Evolutionary conservation across 2,329 filamentous ascomycete genomes (phyloP), one percentile per base, ranked within the genome.

Genomic region (Westerdykella aurantiaca): DNA sequence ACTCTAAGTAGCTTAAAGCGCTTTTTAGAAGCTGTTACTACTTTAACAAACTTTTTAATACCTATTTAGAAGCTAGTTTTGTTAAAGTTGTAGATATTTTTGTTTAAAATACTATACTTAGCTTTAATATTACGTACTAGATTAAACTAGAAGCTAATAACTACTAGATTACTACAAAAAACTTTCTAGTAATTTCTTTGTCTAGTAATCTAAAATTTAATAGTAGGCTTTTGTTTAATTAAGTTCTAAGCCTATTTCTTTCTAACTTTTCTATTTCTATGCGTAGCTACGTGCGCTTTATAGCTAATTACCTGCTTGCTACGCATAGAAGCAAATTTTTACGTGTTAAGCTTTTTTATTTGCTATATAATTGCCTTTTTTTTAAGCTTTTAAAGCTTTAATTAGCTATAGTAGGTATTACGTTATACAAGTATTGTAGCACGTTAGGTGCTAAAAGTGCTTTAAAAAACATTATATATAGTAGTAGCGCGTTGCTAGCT

Each of bases 61-160:
- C 51, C 49, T 14, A 51, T 51, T 34, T 18, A 14, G 35, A 51
- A 51, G 43, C 46, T 38, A 43, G 46, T 51, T 38, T 51, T 41
- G 25, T 48, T 25, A 35, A 48, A 46, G 41, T 50, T 50, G 31
- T 48, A 48, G 18, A 33, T 47, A 42, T 51, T 44, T 37, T 43
- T 22, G 38, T 50, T 41, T 22, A 42, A 38, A 31, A 52, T 52
- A 9, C 50, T 33, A 23, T 47, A 49, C 41, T 44, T 43, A 2
- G 41, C 42, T 23, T 49, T 44, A 12, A 42, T 29, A 21, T 43
- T 41, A 14, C 38, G 42, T 45, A 51, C 46, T 46, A 46, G 43
- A 40, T 46, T 14, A 34, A 51, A 51, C 48, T 35, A 51, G 41
- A 17, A 39, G 14, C 41, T 42, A 18, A 51, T 46, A 44, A 47